Evolutionary conservation across 768 basidiomycete genomes (phyloP), one percentile per base, ranked within the genome.

Genomic region (Tulasnella sp.): DNA sequence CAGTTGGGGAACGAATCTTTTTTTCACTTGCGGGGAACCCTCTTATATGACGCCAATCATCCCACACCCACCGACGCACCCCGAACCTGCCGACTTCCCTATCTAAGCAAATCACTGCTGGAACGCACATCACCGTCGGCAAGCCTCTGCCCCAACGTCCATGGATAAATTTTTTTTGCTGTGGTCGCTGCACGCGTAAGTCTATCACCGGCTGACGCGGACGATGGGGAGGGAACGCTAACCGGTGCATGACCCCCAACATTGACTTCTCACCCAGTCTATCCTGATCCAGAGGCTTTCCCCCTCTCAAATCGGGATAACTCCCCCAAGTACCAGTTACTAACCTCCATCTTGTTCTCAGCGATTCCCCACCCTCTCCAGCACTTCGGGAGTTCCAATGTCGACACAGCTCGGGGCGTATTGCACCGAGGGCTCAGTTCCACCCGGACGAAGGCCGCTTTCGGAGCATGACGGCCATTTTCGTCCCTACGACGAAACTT

Each of bases 21-120:
- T 72, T 46, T 32, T n/a, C 70, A 13, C 37, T 29, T 40, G 70
- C 70, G 70, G 70, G 70, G 70, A n/a, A n/a, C 57, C 13, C n/a
- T 46, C 70, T 72, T 72, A 72, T 72, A 72, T 72, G 70, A 72
- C 70, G 70, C 70, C 37, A 72, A 72, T 46, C 39, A 39, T 46
- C 70, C 39, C 44, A 40, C 44, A 72, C 70, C 26, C 70, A 72
- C 70, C 39, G 44, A 72, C 70, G 39, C 70, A 72, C 39, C 70
- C 39, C 70, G 32, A 40, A 70, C 69, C 69, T 32, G 69, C 39
- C 69, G 18, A 70, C 20, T 67, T 67, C 26, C 61, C 61, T 67
- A 67, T 67, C 61, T 67, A 20, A 67, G 61, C 23, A 67, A 67
- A 51, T 44, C 42, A 44, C 42, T 44, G 16, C 55, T 6, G n/a